These are phyloP conservation scores for Aspergillus sp. DNA, from an alignment of 2,329 filamentous ascomycete species.

Conservation along the genomic window DNA sequence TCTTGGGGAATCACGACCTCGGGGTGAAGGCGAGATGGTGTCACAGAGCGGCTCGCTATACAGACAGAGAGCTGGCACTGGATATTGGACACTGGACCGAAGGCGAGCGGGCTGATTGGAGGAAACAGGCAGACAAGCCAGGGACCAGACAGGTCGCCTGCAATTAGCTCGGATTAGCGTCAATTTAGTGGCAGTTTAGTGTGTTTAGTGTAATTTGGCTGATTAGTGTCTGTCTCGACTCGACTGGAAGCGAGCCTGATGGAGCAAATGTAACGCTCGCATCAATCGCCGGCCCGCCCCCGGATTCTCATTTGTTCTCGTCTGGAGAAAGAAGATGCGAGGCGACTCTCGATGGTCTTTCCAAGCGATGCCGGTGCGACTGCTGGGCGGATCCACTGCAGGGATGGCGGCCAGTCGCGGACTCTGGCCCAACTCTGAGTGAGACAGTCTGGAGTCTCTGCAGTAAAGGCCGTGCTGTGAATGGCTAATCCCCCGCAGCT, in stretches of 20 bases:
- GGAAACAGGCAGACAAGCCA: neutral
- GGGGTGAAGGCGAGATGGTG: neutral
- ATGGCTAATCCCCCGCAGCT: neutral
- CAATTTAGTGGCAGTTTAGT: no score
- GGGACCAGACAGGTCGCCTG: neutral
- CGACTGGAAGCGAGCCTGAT: no score
- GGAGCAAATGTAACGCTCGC: constrained; percentile 6
- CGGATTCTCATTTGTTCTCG: constrained; percentile 24
- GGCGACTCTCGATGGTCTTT: no score
- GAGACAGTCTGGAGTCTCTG: neutral
- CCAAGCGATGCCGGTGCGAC: neutral
- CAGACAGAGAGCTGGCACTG: neutral
- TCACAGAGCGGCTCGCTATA: neutral
- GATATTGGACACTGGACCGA: neutral
- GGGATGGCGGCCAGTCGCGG: neutral
- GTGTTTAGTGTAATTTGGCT: no score
- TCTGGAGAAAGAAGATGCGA: neutral
- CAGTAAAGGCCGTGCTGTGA: neutral
- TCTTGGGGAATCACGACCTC: neutral
- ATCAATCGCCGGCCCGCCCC: constrained; percentile 19
- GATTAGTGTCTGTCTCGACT: no score
- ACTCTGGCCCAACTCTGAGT: neutral
- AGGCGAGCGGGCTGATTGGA: neutral
- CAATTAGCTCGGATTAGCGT: no score
- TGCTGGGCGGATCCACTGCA: neutral